A percentile compares a stretch with the other conserved stretches of the same genome.
phyloP scores from a whole-genome alignment of 2,329 filamentous ascomycete species.

The Ceratocystis eucalypticola region DNA sequence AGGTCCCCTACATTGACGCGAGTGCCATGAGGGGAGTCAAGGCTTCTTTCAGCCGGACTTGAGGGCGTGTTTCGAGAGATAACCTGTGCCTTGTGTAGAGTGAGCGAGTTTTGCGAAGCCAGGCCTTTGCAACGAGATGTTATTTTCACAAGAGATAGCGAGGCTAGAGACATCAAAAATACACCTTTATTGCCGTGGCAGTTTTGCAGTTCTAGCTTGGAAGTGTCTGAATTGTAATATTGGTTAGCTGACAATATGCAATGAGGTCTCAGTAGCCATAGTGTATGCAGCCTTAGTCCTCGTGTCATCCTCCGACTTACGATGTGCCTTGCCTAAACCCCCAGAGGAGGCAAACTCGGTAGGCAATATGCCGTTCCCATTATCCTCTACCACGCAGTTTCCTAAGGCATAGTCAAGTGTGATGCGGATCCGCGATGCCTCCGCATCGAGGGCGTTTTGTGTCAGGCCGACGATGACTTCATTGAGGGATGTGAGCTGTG shows the following conservation, averaged over 20 bases:
- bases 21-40: slow-evolving; percentile 53
- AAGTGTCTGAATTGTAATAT: slow-evolving; percentile 8
- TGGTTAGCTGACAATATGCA: background rate
- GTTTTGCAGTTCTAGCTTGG: slow-evolving; percentile 3
- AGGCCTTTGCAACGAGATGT: slow-evolving; percentile 54
- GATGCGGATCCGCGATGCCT: slow-evolving; percentile 53
- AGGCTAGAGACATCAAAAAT: slow-evolving; percentile 65
- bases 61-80: slow-evolving; percentile 52
- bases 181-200: slow-evolving; percentile 55
- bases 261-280: background rate
- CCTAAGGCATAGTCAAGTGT: slow-evolving; percentile 63
- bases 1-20: slow-evolving; percentile 62
- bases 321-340: slow-evolving; percentile 58
- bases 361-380: slow-evolving; percentile 64
- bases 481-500: slow-evolving; percentile 61
- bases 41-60: slow-evolving; percentile 42
- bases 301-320: slow-evolving; percentile 33
- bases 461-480: slow-evolving; percentile 58
- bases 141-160: slow-evolving; percentile 63
- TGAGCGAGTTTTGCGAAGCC: slow-evolving; percentile 49
- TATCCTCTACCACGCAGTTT: slow-evolving; percentile 67
- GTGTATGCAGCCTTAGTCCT: background rate
- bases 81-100: slow-evolving; percentile 54
- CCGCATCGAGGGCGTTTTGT: slow-evolving; percentile 74
- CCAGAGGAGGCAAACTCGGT: slow-evolving; percentile 58